A percentile compares a stretch with the other conserved stretches of the same genome.
Evolutionary conservation across 2,329 filamentous ascomycete genomes (phyloP).

Genomic region (Aspergillus clavatus): DNA sequence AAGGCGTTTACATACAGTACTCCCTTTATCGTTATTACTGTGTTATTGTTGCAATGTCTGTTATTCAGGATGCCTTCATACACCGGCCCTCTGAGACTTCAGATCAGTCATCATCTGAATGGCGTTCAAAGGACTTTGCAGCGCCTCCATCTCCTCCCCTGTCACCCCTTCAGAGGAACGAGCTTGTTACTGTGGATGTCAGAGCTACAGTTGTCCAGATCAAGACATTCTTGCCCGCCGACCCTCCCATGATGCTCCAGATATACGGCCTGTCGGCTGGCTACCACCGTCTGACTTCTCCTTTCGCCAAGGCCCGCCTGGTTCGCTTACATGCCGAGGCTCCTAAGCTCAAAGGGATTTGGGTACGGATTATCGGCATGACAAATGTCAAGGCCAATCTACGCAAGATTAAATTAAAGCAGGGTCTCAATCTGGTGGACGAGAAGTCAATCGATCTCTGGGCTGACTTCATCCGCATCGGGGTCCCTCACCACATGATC

Average conservation of each 20-base stretch:
- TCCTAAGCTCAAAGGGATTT: constrained; percentile 74
- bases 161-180: constrained; percentile 36
- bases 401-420: constrained; percentile 68
- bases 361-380: constrained; percentile 81
- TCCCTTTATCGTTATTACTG: constrained; percentile 93
- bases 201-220: constrained; percentile 78
- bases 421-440: constrained; percentile 56
- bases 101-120: constrained; percentile 5
- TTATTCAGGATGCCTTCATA: constrained; percentile 65
- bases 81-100: constrained; percentile 20
- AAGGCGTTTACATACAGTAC: constrained; percentile 77
- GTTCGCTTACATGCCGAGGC: constrained; percentile 83
- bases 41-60: constrained; percentile 72
- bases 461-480: constrained; percentile 79
- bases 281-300: constrained; percentile 79
- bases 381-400: constrained; percentile 77
- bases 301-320: constrained; percentile 72
- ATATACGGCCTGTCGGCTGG: constrained; percentile 77
- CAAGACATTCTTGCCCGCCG: constrained; percentile 81
- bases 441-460: constrained; percentile 81
- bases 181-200: constrained; percentile 76
- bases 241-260: constrained; percentile 89
- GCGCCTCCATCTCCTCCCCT: constrained; percentile 26
- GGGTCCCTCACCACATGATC: constrained; percentile 85
- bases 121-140: constrained; percentile 13